Percentiles rank a stretch among this genome's conserved stretches.
Conservation (phyloP, 2,329 filamentous ascomycete species). For the Calonectria naviculata region DNA sequence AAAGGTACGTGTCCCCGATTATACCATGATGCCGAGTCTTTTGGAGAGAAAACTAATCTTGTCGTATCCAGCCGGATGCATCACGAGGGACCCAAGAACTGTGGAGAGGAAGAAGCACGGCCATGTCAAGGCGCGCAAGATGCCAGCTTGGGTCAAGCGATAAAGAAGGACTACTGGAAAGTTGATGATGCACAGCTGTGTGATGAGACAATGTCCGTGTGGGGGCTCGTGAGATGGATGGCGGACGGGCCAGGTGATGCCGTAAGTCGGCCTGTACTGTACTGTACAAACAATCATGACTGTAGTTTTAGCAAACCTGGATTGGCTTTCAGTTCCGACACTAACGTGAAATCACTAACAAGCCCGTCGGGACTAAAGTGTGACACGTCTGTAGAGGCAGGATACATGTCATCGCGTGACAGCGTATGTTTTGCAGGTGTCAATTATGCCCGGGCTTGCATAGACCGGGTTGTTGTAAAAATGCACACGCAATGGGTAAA, state of each 20-base stretch:
- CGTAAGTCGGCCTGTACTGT: conserved; percentile 32
- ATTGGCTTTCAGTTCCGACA: conserved; percentile 25
- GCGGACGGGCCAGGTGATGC: conserved; percentile 22
- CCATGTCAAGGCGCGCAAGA: conserved; percentile 96
- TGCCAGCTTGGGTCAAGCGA: conserved; percentile 96
- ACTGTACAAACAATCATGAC: conserved; percentile 41
- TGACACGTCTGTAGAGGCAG: not conserved
- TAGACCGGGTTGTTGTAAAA: not conserved
- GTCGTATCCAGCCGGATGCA: conserved; percentile 78
- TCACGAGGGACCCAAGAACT: conserved; percentile 89
- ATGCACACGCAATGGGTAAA: not conserved
- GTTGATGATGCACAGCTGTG: conserved; percentile 25
- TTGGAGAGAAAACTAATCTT: conserved; percentile 53
- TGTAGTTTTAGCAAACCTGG: conserved; percentile 42
- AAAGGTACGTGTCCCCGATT: conserved; percentile 74
- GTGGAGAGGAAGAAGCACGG: conserved; percentile 99
- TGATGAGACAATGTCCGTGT: conserved; percentile 26
- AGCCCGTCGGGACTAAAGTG: conserved; percentile 8
- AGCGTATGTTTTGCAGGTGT: conserved; percentile 9
- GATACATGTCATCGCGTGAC: conserved; percentile 3
- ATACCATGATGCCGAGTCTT: conserved; percentile 18
- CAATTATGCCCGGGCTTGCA: not conserved
- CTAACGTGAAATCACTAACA: conserved; percentile 21
- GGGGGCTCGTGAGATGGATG: conserved; percentile 32
- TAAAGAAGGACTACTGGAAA: conserved; percentile 46